Percentiles rank a stretch among this genome's conserved stretches.
Conservation (phyloP, 495 filamentous ascomycete species). For the Aspergillus nidulans region DNA sequence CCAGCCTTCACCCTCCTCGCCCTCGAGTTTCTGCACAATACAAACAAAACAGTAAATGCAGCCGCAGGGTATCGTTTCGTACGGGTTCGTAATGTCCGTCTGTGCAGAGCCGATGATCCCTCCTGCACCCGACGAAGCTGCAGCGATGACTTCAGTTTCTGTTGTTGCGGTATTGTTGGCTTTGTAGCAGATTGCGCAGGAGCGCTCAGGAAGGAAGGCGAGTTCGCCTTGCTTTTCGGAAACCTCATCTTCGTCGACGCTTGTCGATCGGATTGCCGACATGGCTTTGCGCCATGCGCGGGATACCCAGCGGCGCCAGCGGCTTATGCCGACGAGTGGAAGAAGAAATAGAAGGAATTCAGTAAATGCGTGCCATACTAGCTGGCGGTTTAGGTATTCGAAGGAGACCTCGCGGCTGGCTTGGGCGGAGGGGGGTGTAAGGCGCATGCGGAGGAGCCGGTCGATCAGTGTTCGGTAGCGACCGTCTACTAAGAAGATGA, state of each 20-base stretch:
- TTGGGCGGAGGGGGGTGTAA: conserved; percentile 76
- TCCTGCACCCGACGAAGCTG: conserved; percentile 43
- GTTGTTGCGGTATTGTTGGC: conserved; percentile 74
- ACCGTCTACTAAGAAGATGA: conserved; percentile 85
- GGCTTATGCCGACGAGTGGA: conserved; percentile 84
- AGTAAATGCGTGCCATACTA: conserved; percentile 98
- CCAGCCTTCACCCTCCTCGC: conserved; percentile 96
- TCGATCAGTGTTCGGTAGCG: conserved; percentile 89
- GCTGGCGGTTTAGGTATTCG: conserved; percentile 94
- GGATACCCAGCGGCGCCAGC: conserved; percentile 87
- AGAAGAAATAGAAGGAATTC: conserved; percentile 96
- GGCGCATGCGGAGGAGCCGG: conserved; percentile 76
- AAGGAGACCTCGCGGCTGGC: conserved; percentile 88
- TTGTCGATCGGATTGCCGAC: conserved; percentile 52
- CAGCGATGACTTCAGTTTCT: conserved; percentile 63
- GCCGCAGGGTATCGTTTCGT: conserved; percentile 85
- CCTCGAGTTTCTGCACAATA: conserved; percentile 81
- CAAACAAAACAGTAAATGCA: conserved; percentile 98
- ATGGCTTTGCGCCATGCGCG: conserved; percentile 76
- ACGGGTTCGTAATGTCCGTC: conserved; percentile 95
- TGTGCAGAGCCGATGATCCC: conserved; percentile 78
- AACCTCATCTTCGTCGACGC: conserved; percentile 41
- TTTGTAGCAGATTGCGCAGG: conserved; percentile 96
- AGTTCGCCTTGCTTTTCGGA: conserved; percentile 64
- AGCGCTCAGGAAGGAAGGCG: conserved; percentile 82